These are phyloP conservation scores for Fagus crenata DNA, from an alignment of 306 rosid species.

Conservation along the genomic window DNA sequence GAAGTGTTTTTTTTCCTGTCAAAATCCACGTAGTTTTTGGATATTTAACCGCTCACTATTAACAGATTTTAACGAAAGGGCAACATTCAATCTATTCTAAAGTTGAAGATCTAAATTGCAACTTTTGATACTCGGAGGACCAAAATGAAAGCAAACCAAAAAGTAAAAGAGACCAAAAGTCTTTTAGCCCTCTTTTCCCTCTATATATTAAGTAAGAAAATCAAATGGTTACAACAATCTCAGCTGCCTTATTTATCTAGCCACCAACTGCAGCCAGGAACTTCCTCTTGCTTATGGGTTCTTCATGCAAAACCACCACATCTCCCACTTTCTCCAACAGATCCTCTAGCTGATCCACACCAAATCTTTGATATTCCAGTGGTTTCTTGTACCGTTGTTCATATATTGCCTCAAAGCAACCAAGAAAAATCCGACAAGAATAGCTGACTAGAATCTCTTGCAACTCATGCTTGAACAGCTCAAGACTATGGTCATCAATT, in stretches of 20 bases:
- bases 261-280: slow-evolving; percentile 65
- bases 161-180: slow-evolving; percentile 27
- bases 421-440: slow-evolving; percentile 75
- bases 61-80: too few relatives aligned
- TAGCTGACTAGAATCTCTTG: slow-evolving; percentile 95
- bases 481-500: slow-evolving; percentile 40
- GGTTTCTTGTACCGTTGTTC: slow-evolving; percentile 77
- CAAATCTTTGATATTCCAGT: slow-evolving; percentile 59
- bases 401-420: slow-evolving; percentile 74
- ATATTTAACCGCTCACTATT: too few relatives aligned
- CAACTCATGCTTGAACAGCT: slow-evolving; percentile 72
- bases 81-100: too few relatives aligned
- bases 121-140: too few relatives aligned
- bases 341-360: slow-evolving; percentile 70
- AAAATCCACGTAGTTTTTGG: too few relatives aligned
- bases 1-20: too few relatives aligned
- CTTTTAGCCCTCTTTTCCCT: background rate
- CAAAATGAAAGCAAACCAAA: too few relatives aligned
- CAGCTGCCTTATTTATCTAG: slow-evolving; percentile 31
- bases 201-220: slow-evolving; percentile 35
- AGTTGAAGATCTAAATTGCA: too few relatives aligned
- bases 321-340: slow-evolving; percentile 70
- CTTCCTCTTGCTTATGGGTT: slow-evolving; percentile 69
- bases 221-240: slow-evolving; percentile 26
- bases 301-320: slow-evolving; percentile 79